Conservation (phyloP, 495 filamentous ascomycete species). For the Podospora fimiseda region DNA sequence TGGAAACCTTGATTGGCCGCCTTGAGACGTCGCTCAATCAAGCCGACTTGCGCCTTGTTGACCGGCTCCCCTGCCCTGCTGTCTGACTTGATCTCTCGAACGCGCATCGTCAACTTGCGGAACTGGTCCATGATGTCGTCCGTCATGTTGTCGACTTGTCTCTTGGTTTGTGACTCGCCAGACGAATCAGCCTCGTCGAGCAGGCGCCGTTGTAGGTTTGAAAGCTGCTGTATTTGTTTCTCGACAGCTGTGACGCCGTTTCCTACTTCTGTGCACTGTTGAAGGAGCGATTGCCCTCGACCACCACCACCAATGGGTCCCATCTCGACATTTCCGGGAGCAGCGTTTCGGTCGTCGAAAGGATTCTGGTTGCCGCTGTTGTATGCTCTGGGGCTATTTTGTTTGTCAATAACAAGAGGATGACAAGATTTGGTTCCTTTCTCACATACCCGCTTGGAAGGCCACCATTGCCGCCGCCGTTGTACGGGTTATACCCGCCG, state of each 20-base stretch:
- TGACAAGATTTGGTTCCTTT: background rate
- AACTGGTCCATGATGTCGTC: slow-evolving; percentile 75
- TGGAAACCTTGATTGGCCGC: slow-evolving; percentile 74
- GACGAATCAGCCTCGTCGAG: slow-evolving; percentile 55
- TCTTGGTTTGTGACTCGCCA: slow-evolving; percentile 42
- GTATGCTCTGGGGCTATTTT: slow-evolving; percentile 13
- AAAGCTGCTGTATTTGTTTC: slow-evolving; percentile 52
- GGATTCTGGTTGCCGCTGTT: slow-evolving; percentile 19
- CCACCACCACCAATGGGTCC: slow-evolving; percentile 48
- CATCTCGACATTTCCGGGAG: slow-evolving; percentile 55
- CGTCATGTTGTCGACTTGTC: slow-evolving; percentile 52
- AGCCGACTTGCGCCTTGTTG: slow-evolving; percentile 72
- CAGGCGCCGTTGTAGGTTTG: slow-evolving; percentile 49
- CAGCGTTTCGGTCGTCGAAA: slow-evolving; percentile 13
- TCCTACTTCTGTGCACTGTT: slow-evolving; percentile 75
- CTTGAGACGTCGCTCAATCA: slow-evolving; percentile 71
- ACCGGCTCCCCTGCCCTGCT: slow-evolving; percentile 62
- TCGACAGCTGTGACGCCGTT: slow-evolving; percentile 70
- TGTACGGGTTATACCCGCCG: slow-evolving; percentile 13
- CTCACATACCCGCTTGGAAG: background rate
- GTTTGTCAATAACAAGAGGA: background rate
- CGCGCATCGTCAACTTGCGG: slow-evolving; percentile 62
- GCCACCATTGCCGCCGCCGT: background rate
- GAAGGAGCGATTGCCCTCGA: slow-evolving; percentile 57
- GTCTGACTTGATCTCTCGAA: slow-evolving; percentile 72